Evolutionary conservation across 768 basidiomycete genomes (phyloP).

Genomic region (Suillus clintonianus): DNA sequence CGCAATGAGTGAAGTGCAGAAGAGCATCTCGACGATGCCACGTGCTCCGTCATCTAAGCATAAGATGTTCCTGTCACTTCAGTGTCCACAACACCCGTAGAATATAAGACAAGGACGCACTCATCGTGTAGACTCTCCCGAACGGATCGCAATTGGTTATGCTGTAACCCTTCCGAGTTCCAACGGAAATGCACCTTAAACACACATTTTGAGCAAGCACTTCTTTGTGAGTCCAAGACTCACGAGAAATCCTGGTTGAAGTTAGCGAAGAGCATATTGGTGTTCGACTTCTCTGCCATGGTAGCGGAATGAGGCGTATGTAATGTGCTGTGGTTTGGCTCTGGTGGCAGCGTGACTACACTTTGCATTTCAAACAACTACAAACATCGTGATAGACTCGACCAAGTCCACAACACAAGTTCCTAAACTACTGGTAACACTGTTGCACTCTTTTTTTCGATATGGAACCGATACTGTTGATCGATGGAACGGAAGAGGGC

Average conservation of each 20-base stretch:
- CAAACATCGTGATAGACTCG: neutral
- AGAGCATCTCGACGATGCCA: conserved; percentile 98
- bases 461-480: conserved; percentile 20
- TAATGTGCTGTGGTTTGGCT: neutral
- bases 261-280: conserved; percentile 81
- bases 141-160: conserved; percentile 99
- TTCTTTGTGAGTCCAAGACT: conserved; percentile 20
- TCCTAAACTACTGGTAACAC: neutral
- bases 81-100: neutral
- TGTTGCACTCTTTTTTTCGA: neutral
- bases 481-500: conserved; percentile 24
- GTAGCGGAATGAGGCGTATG: conserved; percentile 10
- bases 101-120: conserved; percentile 56
- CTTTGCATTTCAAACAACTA: neutral
- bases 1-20: conserved; percentile 97
- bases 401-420: neutral
- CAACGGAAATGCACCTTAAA: conserved; percentile 84
- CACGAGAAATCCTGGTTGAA: conserved; percentile 99
- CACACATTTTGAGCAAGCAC: conserved; percentile 5
- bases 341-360: neutral
- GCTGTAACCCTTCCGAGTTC: conserved; percentile 92
- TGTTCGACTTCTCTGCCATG: conserved; percentile 42
- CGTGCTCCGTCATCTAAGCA: conserved; percentile 84
- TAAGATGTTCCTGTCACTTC: neutral
- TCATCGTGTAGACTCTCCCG: conserved; percentile 92